Base-by-base conservation (phyloP, 345 rosid genomes). In the Rhodamnia argentea region DNA sequence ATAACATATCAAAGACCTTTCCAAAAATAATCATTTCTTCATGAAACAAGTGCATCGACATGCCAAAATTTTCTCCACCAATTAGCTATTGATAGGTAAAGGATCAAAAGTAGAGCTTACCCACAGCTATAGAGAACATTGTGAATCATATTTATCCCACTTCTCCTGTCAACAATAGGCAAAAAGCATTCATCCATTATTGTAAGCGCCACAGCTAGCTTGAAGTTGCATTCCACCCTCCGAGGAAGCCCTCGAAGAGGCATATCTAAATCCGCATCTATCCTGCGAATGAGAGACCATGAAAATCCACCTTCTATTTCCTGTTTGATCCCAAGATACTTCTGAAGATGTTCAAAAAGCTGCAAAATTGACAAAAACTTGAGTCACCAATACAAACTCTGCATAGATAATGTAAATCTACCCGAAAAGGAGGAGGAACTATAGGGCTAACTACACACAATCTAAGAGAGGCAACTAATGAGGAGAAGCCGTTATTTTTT, bases 151-250 rank as follows among this genome's bases (percentile, higher is more conserved):
- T 95, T 95, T 89, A 94, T 90, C 82, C n/a, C 95, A 93, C 98
- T 96, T 89, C 96, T 92, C 83, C 93, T 88, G 89, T 96, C 98
- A 90, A 90, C 89, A 83, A 95, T 94, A 59, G 99, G 99, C 86
- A 93, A 88, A 91, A 95, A 96, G 91, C 99, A 96, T 90, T 95
- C 99, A 89, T 96, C 96, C 99, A 96, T 95, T 78, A 96, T 89
- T 56, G 90, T 87, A 84, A 92, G 88, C 6, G 98, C 98, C 85
- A 95, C 92, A 52, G 98, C 96, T 70, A 94, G 92, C 92, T 94
- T 95, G 57, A 96, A 94, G 90, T 94, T 94, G 92, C 93, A 92
- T 90, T 94, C 96, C 85, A 91, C 96, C 85, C 90, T 90, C 82
- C 84, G 93, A 56, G 93, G 89, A 87, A 91, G 92, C 42, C 91